Evolutionary conservation across 345 rosid species (phyloP).

Genomic region (Syzygium aromaticum): DNA sequence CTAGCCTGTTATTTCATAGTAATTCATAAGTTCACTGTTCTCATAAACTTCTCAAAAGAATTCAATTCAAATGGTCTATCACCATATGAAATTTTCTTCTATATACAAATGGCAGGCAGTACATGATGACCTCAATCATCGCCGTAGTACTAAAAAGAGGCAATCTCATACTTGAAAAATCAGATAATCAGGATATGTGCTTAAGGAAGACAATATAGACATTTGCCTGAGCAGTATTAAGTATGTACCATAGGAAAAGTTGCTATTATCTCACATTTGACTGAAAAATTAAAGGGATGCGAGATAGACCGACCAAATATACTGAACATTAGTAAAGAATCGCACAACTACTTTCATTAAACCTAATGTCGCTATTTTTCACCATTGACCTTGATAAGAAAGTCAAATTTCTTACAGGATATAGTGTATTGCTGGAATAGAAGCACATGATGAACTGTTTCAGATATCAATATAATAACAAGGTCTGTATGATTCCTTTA

Average conservation of each 20-base stretch:
- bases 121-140: background rate
- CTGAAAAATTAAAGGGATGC: background rate
- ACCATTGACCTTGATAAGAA: background rate
- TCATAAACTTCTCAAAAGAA: background rate
- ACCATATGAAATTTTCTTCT: background rate
- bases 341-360: background rate
- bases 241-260: background rate
- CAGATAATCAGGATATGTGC: background rate
- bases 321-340: background rate
- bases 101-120: background rate
- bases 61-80: background rate
- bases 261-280: background rate
- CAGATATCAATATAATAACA: background rate
- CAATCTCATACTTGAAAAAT: background rate
- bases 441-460: background rate
- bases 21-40: background rate
- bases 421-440: background rate
- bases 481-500: background rate
- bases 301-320: background rate
- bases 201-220: background rate
- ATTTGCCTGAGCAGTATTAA: background rate
- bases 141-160: background rate
- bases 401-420: background rate
- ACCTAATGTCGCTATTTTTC: background rate
- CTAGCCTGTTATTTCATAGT: background rate